phyloP scores from a whole-genome alignment of 768 basidiomycete genomes.

The Phanerochaete carnosa region DNA sequence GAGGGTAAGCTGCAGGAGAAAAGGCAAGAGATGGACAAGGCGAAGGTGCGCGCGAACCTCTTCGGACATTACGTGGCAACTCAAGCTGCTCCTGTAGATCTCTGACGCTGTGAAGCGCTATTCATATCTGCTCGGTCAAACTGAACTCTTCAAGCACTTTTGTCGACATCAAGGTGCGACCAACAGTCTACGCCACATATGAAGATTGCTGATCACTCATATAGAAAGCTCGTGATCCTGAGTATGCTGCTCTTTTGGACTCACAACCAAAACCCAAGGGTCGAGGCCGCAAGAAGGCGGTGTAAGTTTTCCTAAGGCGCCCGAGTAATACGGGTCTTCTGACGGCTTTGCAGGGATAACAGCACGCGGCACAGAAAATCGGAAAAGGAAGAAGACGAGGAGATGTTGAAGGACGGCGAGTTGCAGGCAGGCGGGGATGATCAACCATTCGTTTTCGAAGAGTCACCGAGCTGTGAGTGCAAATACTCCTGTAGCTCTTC shows the following conservation, averaged over 20 bases:
- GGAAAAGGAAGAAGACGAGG: conserved; percentile 98
- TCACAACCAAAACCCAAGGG: conserved; percentile 84
- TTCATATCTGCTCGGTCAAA: conserved; percentile 96
- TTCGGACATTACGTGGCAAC: neutral
- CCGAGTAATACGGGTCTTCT: neutral
- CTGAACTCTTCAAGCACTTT: conserved; percentile 98
- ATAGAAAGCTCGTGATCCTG: conserved; percentile 86
- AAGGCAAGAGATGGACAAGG: conserved; percentile 85
- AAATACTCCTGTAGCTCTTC: neutral
- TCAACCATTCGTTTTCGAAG: conserved; percentile 91
- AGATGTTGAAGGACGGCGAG: conserved; percentile 85
- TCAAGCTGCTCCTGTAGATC: conserved; percentile 43
- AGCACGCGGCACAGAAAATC: conserved; percentile 86
- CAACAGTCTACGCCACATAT: neutral
- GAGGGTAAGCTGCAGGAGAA: conserved; percentile 68
- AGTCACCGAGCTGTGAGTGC: conserved; percentile 78
- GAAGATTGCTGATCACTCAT: neutral
- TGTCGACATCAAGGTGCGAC: conserved; percentile 84
- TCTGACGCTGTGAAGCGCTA: conserved; percentile 95
- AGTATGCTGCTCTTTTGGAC: conserved; percentile 87
- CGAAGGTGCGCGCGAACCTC: conserved; percentile 51
- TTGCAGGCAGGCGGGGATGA: conserved; percentile 78
- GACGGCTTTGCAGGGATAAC: conserved; percentile 50
- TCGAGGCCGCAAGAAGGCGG: conserved; percentile 78
- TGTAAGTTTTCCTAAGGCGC: conserved; percentile 39